Evolutionary conservation across 352 stramenopile genomes (phyloP), one percentile per base, ranked within the genome.

Genomic region (Aphanomyces stellatus): DNA sequence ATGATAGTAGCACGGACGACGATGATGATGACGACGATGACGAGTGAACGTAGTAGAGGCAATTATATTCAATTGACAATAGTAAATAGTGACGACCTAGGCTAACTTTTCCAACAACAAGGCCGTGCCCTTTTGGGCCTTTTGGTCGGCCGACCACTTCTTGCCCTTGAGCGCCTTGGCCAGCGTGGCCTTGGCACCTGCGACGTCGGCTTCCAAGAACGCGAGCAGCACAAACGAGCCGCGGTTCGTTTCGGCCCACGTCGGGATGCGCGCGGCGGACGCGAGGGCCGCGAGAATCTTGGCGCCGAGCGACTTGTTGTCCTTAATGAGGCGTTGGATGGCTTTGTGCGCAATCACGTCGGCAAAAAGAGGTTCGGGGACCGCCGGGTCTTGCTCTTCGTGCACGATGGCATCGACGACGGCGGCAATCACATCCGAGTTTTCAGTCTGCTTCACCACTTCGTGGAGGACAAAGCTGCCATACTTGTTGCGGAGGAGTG

Each of bases 191-290:
- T 61, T 62, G 42, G 77, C 78, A 4, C 74, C 73, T 19, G 74
- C 69, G n/a, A 88, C 74, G 33, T 88, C 74, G 25, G 79, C 73
- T 61, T 95, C 82, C 24, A 95, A 55, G 74, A 93, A 93, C 17
- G 82, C 75, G 17, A 95, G 78, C 46, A 92, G 80, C 6, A 95
- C 86, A 60, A 93, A 95, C 10, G 82, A 88, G 33, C 86, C 85
- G 62, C 86, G 86, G 74, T 95, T 95, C 51, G 62, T 86, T 6
- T 65, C 71, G 3, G 76, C 78, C 86, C 86, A 95, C 10, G 69
- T 62, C 19, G 70, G 51, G 19, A 93, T 34, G 31, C 77, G 70
- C 24, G 78, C 71, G 4, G 46, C 24, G 8, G 10, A 22, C 65
- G 79, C 66, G 7, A 78, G 77, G 1, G 84, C 82, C 0, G 73